These are phyloP conservation scores for Entonaema liquescens DNA, from an alignment of 495 filamentous ascomycete species.

Conservation along the genomic window DNA sequence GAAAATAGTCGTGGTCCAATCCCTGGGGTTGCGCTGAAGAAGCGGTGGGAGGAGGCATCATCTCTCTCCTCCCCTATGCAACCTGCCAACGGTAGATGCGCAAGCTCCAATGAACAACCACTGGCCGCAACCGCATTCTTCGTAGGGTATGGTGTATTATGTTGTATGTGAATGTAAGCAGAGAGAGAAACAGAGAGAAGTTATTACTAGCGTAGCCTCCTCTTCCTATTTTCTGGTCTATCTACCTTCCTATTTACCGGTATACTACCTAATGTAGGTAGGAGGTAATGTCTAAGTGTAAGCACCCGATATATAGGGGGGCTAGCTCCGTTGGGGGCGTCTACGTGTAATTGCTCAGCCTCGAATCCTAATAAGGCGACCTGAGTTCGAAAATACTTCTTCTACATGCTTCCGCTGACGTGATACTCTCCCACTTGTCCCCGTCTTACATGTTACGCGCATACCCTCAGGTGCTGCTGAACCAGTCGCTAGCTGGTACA, in stretches of 20 bases:
- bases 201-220: constrained; percentile 8
- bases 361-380: constrained; percentile 37
- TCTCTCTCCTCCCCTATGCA: constrained; percentile 26
- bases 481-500: constrained; percentile 29
- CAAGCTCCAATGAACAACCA: constrained; percentile 31
- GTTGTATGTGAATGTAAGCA: no score
- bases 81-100: constrained; percentile 39
- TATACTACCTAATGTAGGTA: neutral
- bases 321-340: neutral
- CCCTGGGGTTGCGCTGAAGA: constrained; percentile 40
- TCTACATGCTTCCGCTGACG: constrained; percentile 30
- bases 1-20: constrained; percentile 33
- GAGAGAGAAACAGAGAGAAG: no score
- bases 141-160: no score
- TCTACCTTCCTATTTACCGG: neutral
- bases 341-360: constrained; percentile 32
- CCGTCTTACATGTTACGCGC: constrained; percentile 32
- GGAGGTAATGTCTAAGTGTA: neutral
- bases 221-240: constrained; percentile 12
- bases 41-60: constrained; percentile 34
- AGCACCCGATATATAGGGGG: neutral
- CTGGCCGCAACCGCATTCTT: constrained; percentile 2
- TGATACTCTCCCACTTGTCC: constrained; percentile 39
- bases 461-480: constrained; percentile 10
- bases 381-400: constrained; percentile 7